phyloP scores from a whole-genome alignment of 805 yeast species.

The Candida yuanshanica region DNA sequence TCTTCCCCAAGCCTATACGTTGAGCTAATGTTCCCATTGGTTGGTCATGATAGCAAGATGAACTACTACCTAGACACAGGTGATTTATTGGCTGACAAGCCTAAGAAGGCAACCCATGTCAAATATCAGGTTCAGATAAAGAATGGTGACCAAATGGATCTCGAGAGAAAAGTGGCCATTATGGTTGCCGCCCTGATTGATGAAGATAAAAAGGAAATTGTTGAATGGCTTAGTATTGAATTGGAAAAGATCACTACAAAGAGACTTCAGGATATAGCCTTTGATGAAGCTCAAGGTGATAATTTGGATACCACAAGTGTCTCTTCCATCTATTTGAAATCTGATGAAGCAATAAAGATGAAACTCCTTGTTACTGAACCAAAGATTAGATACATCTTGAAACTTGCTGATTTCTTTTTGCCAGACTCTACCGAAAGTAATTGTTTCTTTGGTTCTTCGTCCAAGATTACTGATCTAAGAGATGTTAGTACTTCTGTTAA shows the following conservation, averaged over 20 bases:
- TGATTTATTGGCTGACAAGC: constrained; percentile 24
- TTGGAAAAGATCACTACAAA: constrained; percentile 28
- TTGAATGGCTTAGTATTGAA: constrained; percentile 40
- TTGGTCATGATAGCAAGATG: constrained; percentile 36
- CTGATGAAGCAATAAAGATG: constrained; percentile 17
- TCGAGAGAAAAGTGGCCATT: constrained; percentile 45
- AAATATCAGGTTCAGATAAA: constrained; percentile 24
- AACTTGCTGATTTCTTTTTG: constrained; percentile 39
- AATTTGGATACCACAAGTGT: constrained; percentile 1
- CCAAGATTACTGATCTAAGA: constrained; percentile 28
- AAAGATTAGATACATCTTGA: constrained; percentile 41
- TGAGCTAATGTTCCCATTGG: constrained; percentile 64
- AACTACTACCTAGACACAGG: constrained; percentile 59
- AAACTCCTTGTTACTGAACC: constrained; percentile 40
- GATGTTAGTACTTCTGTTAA: constrained; percentile 33
- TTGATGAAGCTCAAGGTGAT: constrained; percentile 8
- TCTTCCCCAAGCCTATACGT: constrained; percentile 49
- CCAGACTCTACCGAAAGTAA: constrained; percentile 35
- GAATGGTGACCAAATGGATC: constrained; percentile 21
- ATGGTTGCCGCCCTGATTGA: constrained; percentile 43
- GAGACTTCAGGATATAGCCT: constrained; percentile 17
- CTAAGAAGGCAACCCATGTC: constrained; percentile 10
- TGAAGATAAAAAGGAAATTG: constrained; percentile 35
- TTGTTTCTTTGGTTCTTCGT: constrained; percentile 32
- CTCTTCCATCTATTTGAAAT: constrained; percentile 14